Evolutionary conservation across 2,329 filamentous ascomycete species (phyloP), one percentile per base, ranked within the genome.

Genomic region (Aurifilum marmelostoma): DNA sequence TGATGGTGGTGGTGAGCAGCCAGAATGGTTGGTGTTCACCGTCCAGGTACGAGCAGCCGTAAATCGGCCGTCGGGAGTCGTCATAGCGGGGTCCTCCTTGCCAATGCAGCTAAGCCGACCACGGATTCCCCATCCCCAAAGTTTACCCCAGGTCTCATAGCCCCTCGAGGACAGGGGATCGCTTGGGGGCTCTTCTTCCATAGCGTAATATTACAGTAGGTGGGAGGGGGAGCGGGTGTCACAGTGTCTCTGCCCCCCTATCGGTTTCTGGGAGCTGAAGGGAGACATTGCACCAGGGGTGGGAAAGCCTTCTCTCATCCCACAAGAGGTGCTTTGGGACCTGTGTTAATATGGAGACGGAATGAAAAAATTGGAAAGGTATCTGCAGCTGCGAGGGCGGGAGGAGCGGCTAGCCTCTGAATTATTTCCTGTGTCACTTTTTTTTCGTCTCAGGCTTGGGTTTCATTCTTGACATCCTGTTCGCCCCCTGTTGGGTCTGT

Each of bases 1-100:
- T 47, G 43, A 47, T 47, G 43, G 6, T 32, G 60, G 27, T n/a
- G 16, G 60, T 47, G 39, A 14, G 27, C 24, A 62, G 37, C 37
- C 37, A n/a, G 58, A 60, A n/a, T 21, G 11, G 58, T 39, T 43
- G 61, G 12, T 47, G 41, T 43, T 63, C 39, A 43, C 27, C n/a
- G 41, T 34, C n/a, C 27, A 27, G n/a, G 41, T 37, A 47, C 11
- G 37, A 34, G 47, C 62, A 52, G n/a, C 50, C 63, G 50, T 29
- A 18, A n/a, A 65, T 39, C 63, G 63, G 63, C 63, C 63, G 16
- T 63, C 61, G 61, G 61, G 24, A 9, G 63, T 47, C 63, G 63
- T 65, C 63, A 65, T 65, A 65, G 63, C 63, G 63, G 63, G 63
- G 63, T 41, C 43, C 24, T 56, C 47, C 47, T 62, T 43, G 34